Conservation (phyloP, 148 eudicot species). For the Chenopodium suecicum region DNA sequence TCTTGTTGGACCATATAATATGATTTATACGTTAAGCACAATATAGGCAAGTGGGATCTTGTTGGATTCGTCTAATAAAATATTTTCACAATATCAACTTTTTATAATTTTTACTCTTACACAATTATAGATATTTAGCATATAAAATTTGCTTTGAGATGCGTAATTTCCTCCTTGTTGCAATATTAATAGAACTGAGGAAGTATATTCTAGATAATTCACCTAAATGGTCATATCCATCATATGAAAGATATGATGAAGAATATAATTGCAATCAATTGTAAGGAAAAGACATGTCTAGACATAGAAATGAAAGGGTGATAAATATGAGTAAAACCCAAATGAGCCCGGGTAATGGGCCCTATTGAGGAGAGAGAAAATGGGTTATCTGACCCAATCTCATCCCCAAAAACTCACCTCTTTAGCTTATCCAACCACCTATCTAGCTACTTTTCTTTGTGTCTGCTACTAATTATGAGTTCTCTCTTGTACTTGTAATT, state of each 20-base stretch:
- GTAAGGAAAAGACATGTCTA: slow-evolving; percentile 10
- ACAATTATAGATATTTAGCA: too few species aligned
- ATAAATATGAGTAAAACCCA: neutral
- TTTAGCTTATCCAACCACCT: neutral
- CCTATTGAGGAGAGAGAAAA: neutral
- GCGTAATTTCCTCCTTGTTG: too few species aligned
- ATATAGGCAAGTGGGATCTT: too few species aligned
- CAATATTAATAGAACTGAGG: too few species aligned
- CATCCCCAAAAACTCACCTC: neutral
- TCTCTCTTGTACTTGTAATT: neutral
- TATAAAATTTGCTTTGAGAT: too few species aligned
- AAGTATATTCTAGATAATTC: neutral
- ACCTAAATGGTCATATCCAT: neutral
- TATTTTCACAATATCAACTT: too few species aligned
- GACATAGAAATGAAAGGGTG: slow-evolving; percentile 18
- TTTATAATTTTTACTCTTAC: too few species aligned
- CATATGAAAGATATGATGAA: neutral
- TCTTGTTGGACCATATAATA: too few species aligned
- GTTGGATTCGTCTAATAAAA: too few species aligned
- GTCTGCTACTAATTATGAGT: neutral
- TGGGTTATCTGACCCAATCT: neutral
- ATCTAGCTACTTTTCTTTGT: neutral
- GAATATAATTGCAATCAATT: neutral
- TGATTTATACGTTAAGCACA: too few species aligned
- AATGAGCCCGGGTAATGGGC: neutral